phyloP scores from a whole-genome alignment of 495 filamentous ascomycete genomes.

The Cercophora newfieldiana region DNA sequence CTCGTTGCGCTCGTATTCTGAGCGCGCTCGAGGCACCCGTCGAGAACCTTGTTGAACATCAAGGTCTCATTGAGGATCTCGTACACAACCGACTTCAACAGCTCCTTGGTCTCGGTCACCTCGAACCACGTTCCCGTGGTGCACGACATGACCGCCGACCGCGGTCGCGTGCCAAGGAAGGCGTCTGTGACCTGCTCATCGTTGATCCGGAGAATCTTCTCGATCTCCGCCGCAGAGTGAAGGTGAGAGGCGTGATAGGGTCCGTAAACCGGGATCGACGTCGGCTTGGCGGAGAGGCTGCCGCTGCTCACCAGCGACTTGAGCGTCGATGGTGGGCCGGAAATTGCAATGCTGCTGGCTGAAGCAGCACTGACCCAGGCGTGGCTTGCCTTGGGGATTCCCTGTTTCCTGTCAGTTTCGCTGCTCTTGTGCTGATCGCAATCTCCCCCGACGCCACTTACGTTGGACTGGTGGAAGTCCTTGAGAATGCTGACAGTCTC shows the following conservation, averaged over 20 bases:
- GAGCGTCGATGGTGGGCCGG: conserved; percentile 70
- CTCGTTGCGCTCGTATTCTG: conserved; percentile 37
- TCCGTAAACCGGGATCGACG: conserved; percentile 70
- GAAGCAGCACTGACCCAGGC: conserved; percentile 77
- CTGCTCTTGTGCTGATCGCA: background rate
- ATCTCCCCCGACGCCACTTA: conserved; percentile 26
- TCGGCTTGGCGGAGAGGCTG: conserved; percentile 55
- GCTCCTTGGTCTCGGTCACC: conserved; percentile 46
- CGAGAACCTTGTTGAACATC: conserved; percentile 58
- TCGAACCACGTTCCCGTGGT: conserved; percentile 50
- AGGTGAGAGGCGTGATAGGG: conserved; percentile 82
- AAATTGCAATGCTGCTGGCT: conserved; percentile 69
- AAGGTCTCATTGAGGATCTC: conserved; percentile 62
- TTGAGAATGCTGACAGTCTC: conserved; percentile 48
- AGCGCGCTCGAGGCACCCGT: conserved; percentile 50
- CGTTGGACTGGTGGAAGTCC: conserved; percentile 53
- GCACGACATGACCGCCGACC: conserved; percentile 60
- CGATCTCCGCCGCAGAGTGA: conserved; percentile 60
- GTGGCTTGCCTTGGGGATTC: conserved; percentile 58
- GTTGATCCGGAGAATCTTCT: conserved; percentile 55
- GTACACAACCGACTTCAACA: conserved; percentile 54
- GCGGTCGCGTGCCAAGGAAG: conserved; percentile 49
- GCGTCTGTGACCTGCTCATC: conserved; percentile 38
- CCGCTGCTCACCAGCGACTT: conserved; percentile 57
- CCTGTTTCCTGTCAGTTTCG: conserved; percentile 37